Base-by-base conservation (phyloP, 768 basidiomycete species). In the Tricholoma saponaceum region DNA sequence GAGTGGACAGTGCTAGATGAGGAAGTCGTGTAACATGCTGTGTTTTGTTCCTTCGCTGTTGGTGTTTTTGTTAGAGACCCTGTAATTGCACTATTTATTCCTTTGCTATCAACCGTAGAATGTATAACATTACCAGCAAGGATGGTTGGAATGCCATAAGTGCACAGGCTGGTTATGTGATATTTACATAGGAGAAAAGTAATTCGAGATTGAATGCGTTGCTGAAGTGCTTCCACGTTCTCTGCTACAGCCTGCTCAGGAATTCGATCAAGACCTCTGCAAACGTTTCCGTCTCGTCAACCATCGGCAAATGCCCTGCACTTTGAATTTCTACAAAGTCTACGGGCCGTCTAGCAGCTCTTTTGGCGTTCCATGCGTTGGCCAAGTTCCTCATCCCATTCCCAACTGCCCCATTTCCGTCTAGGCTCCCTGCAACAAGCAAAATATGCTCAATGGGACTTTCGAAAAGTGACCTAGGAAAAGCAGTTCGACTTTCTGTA, bases 251-350 rank as follows among this genome's bases (percentile, higher is more conserved):
- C 26, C 55, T 32, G n/a, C 60, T 63, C 62, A 75, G 59, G 54
- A 75, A 75, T n/a, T 46, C 43, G 13, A 58, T 63, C n/a, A 79
- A 62, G 32, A 67, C 64, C 12, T 69, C 65, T 65, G 71, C 76
- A 56, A 77, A 82, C 20, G 55, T 55, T 60, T 76, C 73, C 2
- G 79, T 76, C 52, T 72, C 71, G 62, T 83, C 82, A 5, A 82
- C 67, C 80, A 83, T 82, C 0, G 82, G 82, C 6, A 83, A 62
- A 69, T 83, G 80, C 0, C 81, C 81, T 0, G 78, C 69, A 6
- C 65, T 65, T 16, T 66, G 68, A 7, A 83, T 70, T 33, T 69
- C 70, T 18, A 63, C 67, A 58, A 70, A 76, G 26, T 68, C 63
- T 13, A 77, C 65, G 16, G 63, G 57, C 6, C 60, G 62, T 9